Evolutionary conservation across 768 basidiomycete species (phyloP).

Genomic region (Inosperma sp.): DNA sequence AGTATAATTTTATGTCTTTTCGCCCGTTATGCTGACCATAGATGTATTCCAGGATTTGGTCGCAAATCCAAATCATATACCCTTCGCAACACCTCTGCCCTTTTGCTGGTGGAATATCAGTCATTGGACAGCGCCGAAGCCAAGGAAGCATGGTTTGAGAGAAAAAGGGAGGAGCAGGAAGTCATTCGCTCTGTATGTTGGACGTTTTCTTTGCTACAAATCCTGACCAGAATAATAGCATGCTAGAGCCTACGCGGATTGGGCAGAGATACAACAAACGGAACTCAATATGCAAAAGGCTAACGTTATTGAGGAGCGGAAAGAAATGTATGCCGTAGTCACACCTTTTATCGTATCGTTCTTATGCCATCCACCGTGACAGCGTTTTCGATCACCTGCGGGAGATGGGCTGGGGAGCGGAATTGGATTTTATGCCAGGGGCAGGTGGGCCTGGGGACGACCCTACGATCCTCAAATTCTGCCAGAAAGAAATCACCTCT

Average conservation of each 20-base stretch:
- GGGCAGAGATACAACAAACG: neutral
- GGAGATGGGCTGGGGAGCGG: slow-evolving; percentile 11
- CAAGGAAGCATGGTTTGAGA: neutral
- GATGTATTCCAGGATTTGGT: too few species aligned
- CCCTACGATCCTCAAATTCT: neutral
- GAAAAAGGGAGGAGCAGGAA: neutral
- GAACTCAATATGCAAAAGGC: neutral
- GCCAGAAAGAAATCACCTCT: slow-evolving; percentile 4
- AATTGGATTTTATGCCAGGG: slow-evolving; percentile 6
- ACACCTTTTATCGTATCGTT: neutral
- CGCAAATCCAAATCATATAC: too few species aligned
- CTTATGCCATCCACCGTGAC: neutral
- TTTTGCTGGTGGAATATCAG: neutral
- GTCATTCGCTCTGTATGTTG: neutral
- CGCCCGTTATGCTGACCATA: too few species aligned
- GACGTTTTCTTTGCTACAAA: neutral
- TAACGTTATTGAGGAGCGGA: neutral
- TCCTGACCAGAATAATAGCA: slow-evolving; percentile 1
- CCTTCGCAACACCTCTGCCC: too few species aligned
- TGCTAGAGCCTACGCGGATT: neutral
- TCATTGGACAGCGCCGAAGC: neutral
- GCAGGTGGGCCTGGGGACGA: neutral
- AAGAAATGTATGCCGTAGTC: neutral
- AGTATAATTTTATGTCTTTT: too few species aligned
- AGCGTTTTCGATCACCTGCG: slow-evolving; percentile 9